phyloP scores from a whole-genome alignment of 2,329 filamentous ascomycete genomes.

The Periconia digitata region DNA sequence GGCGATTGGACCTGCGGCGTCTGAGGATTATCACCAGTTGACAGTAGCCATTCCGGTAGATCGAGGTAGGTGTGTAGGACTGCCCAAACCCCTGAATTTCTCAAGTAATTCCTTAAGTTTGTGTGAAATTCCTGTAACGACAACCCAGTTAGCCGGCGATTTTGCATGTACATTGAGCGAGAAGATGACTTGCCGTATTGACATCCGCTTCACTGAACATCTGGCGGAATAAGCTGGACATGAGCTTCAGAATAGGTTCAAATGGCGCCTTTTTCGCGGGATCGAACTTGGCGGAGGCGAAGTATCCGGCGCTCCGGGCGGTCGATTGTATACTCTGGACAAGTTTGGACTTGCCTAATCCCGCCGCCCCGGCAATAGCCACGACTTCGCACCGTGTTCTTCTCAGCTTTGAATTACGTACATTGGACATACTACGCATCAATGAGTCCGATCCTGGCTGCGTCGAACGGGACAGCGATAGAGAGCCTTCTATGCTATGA shows the following conservation, averaged over 20 bases:
- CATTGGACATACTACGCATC: conserved; percentile 33
- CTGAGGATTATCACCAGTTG: conserved; percentile 20
- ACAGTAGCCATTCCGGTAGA: conserved; percentile 66
- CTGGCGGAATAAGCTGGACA: conserved; percentile 63
- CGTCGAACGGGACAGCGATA: conserved; percentile 26
- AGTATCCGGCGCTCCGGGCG: conserved; percentile 62
- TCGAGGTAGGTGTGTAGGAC: conserved; percentile 60
- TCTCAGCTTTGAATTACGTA: conserved; percentile 49
- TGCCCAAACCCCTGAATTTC: conserved; percentile 56
- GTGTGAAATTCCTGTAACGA: conserved; percentile 56
- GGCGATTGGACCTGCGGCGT: conserved; percentile 26
- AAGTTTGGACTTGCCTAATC: conserved; percentile 63
- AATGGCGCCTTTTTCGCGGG: conserved; percentile 61
- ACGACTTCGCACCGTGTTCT: conserved; percentile 63
- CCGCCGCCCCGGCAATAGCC: conserved; percentile 58
- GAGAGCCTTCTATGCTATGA: conserved; percentile 33
- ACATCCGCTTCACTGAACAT: conserved; percentile 68
- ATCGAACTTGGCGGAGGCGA: conserved; percentile 63
- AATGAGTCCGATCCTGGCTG: conserved; percentile 30
- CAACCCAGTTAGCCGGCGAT: not conserved
- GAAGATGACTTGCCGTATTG: conserved; percentile 41
- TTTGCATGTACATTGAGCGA: not conserved
- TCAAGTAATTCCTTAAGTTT: conserved; percentile 56
- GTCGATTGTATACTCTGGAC: conserved; percentile 60
- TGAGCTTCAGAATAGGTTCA: conserved; percentile 61